Conservation (phyloP, 768 basidiomycete genomes). For the Sporobolomyces phaffii region DNA sequence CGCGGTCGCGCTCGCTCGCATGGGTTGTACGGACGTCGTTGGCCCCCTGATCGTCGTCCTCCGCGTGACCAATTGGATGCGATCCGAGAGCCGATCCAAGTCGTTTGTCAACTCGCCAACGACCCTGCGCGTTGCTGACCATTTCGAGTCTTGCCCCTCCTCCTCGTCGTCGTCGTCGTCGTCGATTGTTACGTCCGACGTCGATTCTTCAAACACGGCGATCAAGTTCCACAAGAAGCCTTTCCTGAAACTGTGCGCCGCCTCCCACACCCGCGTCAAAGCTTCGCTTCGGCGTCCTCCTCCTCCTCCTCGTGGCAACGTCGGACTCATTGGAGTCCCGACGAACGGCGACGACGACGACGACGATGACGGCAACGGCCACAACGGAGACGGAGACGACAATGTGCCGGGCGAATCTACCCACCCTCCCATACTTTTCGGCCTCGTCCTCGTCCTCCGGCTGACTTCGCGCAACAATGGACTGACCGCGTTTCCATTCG, state of each 20-base stretch:
- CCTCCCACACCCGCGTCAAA: background rate
- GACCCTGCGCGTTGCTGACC: background rate
- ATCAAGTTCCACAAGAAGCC: slow-evolving; percentile 6
- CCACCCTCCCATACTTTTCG: slow-evolving; percentile 22
- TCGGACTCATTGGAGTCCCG: too few species aligned
- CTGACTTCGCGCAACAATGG: background rate
- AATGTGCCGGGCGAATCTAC: too few species aligned
- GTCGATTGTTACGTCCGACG: too few species aligned
- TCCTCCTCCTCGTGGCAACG: background rate
- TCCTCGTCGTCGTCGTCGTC: background rate
- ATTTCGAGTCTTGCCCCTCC: background rate
- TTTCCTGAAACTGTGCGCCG: background rate
- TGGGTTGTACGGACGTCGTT: too few species aligned
- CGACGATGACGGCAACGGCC: too few species aligned
- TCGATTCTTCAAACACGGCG: background rate
- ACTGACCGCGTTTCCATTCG: slow-evolving; percentile 16
- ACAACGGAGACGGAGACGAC: too few species aligned
- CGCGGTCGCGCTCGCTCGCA: too few species aligned
- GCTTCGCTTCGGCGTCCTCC: background rate
- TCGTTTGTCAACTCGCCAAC: background rate
- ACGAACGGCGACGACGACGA: too few species aligned
- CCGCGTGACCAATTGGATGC: too few species aligned
- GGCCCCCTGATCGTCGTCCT: too few species aligned
- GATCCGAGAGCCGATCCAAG: background rate
- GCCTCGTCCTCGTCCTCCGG: background rate